A percentile compares a stretch with the other conserved stretches of the same genome.
These are phyloP conservation scores for Magnaporthiopsis rhizophila DNA, from an alignment of 2,329 filamentous ascomycete species.

Conservation along the genomic window DNA sequence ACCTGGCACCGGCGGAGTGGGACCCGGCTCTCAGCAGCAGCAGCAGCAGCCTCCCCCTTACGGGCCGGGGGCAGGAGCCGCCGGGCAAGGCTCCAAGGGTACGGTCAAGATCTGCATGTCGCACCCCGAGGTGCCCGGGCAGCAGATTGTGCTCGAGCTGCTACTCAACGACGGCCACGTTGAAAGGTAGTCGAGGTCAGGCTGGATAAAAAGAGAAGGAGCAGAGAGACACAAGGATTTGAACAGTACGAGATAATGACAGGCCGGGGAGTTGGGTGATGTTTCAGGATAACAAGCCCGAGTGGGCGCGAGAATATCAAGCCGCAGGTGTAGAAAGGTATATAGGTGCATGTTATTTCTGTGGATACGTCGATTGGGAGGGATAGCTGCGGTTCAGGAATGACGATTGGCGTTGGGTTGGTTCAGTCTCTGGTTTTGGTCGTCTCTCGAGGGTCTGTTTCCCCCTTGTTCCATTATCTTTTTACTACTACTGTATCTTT, in stretches of 20 bases:
- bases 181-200: slow-evolving; percentile 29
- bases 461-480: not conserved
- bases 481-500: not conserved
- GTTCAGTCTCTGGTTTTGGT: not conserved
- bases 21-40: slow-evolving; percentile 9
- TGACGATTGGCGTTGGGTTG: not conserved
- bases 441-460: not conserved
- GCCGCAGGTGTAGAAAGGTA: not conserved
- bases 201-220: no score
- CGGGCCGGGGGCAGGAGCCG: slow-evolving; percentile 4
- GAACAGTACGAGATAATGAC: not conserved
- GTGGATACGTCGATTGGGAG: not conserved
- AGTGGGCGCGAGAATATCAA: not conserved
- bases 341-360: not conserved
- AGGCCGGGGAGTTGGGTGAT: not conserved
- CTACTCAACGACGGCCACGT: slow-evolving; percentile 79
- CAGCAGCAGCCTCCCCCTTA: slow-evolving; percentile 5
- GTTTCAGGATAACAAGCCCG: not conserved
- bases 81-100: slow-evolving; percentile 45
- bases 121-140: slow-evolving; percentile 77
- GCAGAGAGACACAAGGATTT: not conserved
- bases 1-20: slow-evolving; percentile 26
- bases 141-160: slow-evolving; percentile 87
- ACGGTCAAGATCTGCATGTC: slow-evolving; percentile 94
- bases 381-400: not conserved